A percentile compares a stretch with the other conserved stretches of the same genome.
These are phyloP conservation scores for Bothriochloa decipiens DNA, from an alignment of 176 grass and related monocot species.

Conservation along the genomic window DNA sequence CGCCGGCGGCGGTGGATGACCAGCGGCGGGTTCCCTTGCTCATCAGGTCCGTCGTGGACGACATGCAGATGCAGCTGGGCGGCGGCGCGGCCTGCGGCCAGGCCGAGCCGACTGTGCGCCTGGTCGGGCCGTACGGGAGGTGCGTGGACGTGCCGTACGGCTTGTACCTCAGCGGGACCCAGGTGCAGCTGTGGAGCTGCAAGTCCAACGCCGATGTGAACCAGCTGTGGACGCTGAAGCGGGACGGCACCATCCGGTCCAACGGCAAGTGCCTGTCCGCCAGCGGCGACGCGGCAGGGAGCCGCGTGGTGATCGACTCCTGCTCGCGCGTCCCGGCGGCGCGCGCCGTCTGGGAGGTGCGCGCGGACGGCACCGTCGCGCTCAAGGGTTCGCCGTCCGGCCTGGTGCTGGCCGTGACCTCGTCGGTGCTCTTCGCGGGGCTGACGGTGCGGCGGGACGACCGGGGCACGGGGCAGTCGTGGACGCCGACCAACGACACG, in stretches of 20 bases:
- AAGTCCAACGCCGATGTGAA: not conserved
- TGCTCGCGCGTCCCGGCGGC: not conserved
- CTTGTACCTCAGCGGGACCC: not conserved
- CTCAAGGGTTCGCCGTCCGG: not conserved
- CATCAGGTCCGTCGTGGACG: not conserved
- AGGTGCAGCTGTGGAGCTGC: not conserved
- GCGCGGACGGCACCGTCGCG: not conserved
- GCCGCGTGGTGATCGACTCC: not conserved
- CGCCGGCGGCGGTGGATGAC: not conserved
- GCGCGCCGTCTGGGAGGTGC: not conserved
- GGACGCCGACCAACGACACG: not conserved
- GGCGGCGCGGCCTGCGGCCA: not conserved
- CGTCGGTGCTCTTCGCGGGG: rapidly evolving
- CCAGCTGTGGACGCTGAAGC: conserved; percentile 8
- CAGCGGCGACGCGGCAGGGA: not conserved
- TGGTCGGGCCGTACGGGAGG: not conserved
- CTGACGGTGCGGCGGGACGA: not conserved
- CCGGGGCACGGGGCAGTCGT: not conserved
- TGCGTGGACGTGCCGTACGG: conserved; percentile 12
- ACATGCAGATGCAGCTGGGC: not conserved
- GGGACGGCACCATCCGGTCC: not conserved
- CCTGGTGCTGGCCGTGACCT: not conserved
- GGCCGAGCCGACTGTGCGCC: not conserved
- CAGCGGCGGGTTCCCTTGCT: not conserved
- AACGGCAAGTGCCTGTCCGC: not conserved